Conservation (phyloP, 805 yeast genomes). For the Priceomyces fermenticarens region DNA sequence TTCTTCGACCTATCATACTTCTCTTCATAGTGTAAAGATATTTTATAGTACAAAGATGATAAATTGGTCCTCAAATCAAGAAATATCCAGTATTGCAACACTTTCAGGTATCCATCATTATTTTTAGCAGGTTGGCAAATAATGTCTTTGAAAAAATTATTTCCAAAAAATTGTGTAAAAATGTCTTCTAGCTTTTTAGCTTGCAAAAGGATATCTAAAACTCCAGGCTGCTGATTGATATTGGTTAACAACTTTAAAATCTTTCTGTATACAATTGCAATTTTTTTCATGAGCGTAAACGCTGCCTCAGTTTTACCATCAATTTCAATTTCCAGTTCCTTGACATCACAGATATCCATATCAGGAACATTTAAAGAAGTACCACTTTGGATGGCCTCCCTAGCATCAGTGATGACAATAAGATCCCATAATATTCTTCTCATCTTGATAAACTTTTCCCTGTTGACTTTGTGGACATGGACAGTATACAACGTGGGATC, state of each 20-base stretch:
- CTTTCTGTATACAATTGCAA: slow-evolving; percentile 27
- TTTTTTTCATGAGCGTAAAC: slow-evolving; percentile 10
- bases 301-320: slow-evolving; percentile 13
- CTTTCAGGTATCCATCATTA: slow-evolving; percentile 27
- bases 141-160: slow-evolving; percentile 38
- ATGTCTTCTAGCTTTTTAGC: slow-evolving; percentile 34
- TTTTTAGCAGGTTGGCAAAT: slow-evolving; percentile 31
- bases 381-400: slow-evolving; percentile 30
- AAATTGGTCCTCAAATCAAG: slow-evolving; percentile 37
- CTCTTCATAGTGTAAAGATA: slow-evolving; percentile 38
- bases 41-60: slow-evolving; percentile 38
- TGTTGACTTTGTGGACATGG: slow-evolving; percentile 28
- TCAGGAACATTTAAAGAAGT: slow-evolving; percentile 23
- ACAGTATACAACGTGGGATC: slow-evolving; percentile 33
- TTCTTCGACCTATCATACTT: slow-evolving; percentile 23
- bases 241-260: slow-evolving; percentile 25
- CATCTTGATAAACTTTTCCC: slow-evolving; percentile 19
- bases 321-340: slow-evolving; percentile 18
- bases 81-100: slow-evolving; percentile 31
- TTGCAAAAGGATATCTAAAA: slow-evolving; percentile 32
- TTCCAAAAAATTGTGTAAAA: slow-evolving; percentile 36
- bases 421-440: slow-evolving; percentile 40
- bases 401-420: slow-evolving; percentile 28
- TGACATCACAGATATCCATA: slow-evolving; percentile 32
- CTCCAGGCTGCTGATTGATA: slow-evolving; percentile 26